A percentile compares a stretch with the other conserved stretches of the same genome.
Conservation (phyloP, 805 yeast species). For the Dipodascus albidus region DNA sequence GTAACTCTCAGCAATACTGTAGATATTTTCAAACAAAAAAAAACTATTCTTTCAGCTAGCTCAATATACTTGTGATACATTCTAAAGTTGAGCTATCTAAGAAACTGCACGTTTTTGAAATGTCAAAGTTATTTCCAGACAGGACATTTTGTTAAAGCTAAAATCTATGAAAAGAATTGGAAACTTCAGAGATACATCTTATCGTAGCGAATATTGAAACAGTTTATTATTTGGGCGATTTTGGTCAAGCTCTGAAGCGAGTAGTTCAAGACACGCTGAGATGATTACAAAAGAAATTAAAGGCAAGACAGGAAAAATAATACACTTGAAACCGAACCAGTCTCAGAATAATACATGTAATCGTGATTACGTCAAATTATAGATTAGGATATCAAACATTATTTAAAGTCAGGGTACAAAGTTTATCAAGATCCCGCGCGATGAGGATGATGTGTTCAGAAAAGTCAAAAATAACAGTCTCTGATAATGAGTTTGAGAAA, state of each 20-base stretch:
- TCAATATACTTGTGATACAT: no score
- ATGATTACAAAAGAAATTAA: background rate
- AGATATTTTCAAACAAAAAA: background rate
- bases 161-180: background rate
- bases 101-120: no score
- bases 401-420: background rate
- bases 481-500: no score
- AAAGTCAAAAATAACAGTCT: no score
- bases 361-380: no score
- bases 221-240: no score
- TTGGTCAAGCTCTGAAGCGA: background rate
- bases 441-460: no score
- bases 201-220: background rate
- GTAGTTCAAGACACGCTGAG: background rate
- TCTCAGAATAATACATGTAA: background rate
- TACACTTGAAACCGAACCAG: background rate
- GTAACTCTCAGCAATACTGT: background rate
- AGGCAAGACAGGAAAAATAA: background rate
- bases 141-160: no score
- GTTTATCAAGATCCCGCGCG: background rate
- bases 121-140: no score
- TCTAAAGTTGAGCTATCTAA: no score
- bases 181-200: background rate
- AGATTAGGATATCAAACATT: background rate
- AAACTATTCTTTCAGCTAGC: background rate